Evolutionary conservation across 352 stramenopile species (phyloP).

Genomic region (Nothophytophthora sp.): DNA sequence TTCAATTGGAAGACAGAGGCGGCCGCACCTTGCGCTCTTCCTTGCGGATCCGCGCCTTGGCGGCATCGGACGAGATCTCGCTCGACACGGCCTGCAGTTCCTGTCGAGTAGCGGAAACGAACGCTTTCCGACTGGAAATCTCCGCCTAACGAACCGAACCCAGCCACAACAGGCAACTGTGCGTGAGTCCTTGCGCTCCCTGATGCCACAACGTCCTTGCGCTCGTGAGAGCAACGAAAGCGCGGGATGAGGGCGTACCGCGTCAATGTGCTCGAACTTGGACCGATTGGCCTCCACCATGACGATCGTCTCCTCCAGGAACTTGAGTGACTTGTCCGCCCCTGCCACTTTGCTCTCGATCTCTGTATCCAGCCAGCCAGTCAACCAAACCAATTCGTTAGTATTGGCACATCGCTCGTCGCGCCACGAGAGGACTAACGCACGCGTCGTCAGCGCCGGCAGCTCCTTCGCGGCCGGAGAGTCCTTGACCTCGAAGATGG

Average conservation of each 20-base stretch:
- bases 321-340: constrained; percentile 78
- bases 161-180: no score
- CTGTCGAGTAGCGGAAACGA: constrained; percentile 61
- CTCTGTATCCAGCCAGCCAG: constrained; percentile 31
- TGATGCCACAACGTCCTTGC: no score
- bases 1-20: no score
- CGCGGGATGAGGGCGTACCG: no score
- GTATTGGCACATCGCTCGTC: no score
- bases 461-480: constrained; percentile 51
- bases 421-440: no score
- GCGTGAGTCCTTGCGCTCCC: no score
- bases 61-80: constrained; percentile 60
- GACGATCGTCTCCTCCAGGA: constrained; percentile 83
- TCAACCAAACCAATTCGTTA: no score
- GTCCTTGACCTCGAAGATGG: constrained; percentile 44
- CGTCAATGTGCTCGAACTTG: constrained; percentile 85
- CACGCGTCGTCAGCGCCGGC: constrained; percentile 54
- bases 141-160: no score
- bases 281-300: constrained; percentile 79
- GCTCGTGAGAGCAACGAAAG: no score
- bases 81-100: constrained; percentile 57
- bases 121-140: constrained; percentile 66
- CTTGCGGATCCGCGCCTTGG: constrained; percentile 56
- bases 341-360: constrained; percentile 50
- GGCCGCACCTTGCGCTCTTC: constrained; percentile 74